These are phyloP conservation scores for Cryptosporidium tyzzeri DNA, from an alignment of 169 alveolate genomes.

Conservation along the genomic window DNA sequence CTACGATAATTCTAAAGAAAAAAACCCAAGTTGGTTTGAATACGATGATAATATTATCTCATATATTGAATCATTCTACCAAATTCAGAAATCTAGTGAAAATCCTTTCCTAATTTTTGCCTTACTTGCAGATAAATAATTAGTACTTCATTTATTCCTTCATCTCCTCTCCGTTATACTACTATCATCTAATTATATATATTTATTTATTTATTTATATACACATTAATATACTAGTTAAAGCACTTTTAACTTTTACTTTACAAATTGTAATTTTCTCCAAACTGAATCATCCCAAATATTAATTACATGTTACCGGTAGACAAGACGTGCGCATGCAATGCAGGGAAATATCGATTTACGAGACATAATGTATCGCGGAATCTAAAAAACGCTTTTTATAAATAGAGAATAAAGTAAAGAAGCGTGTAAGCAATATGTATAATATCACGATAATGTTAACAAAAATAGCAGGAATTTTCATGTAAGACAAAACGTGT, in stretches of 20 bases:
- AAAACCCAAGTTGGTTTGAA: conserved; percentile 38
- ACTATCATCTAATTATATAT: background rate
- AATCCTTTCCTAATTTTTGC: conserved; percentile 57
- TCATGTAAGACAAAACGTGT: conserved; percentile 77
- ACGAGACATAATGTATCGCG: conserved; percentile 23
- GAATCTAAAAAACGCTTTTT: conserved; percentile 4
- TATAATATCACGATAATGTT: conserved; percentile 1
- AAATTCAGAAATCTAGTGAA: conserved; percentile 10
- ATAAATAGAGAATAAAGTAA: background rate
- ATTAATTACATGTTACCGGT: conserved; percentile 2
- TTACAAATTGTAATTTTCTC: background rate
- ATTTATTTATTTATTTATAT: background rate
- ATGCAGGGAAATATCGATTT: background rate
- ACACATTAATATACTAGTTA: background rate
- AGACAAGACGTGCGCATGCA: conserved; percentile 29
- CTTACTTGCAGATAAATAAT: conserved; percentile 9
- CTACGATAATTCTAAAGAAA: background rate
- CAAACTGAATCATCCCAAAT: background rate
- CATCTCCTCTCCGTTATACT: background rate
- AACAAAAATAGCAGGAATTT: conserved; percentile 7
- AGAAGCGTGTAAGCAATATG: background rate
- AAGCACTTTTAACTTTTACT: too few species aligned
- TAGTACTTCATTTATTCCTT: background rate
- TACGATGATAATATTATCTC: conserved; percentile 25
- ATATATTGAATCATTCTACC: conserved; percentile 21